phyloP scores from a whole-genome alignment of 768 basidiomycete species.

The Pulveroboletus sp. region DNA sequence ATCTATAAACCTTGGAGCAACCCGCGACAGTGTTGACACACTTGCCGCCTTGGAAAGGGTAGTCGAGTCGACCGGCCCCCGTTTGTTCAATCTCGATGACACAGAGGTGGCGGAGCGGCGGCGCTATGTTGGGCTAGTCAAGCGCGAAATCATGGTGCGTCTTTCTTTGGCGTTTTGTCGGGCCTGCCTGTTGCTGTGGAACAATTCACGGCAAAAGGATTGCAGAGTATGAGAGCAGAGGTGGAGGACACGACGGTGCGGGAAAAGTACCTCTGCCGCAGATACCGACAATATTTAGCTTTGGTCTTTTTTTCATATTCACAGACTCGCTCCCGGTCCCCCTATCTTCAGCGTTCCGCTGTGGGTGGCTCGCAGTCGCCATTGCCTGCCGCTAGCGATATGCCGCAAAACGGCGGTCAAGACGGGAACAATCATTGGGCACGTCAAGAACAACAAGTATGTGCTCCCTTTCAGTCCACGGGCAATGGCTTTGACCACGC shows the following conservation, averaged over 20 bases:
- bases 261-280: neutral
- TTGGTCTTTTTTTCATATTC: neutral
- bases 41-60: conserved; percentile 46
- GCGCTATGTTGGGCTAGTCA: conserved; percentile 70
- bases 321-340: conserved; percentile 11
- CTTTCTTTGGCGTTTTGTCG: neutral
- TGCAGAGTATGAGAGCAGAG: conserved; percentile 70
- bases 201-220: conserved; percentile 36
- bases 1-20: neutral
- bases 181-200: no score
- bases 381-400: conserved; percentile 4
- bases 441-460: conserved; percentile 79
- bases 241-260: conserved; percentile 33
- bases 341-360: conserved; percentile 13
- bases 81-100: conserved; percentile 78
- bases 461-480: conserved; percentile 5
- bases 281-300: neutral
- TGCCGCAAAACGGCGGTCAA: conserved; percentile 32
- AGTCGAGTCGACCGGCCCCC: conserved; percentile 80
- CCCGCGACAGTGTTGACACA: neutral
- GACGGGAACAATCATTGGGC: conserved; percentile 80
- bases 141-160: conserved; percentile 74
- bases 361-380: conserved; percentile 18
- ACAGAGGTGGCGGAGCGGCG: conserved; percentile 71
- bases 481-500: neutral